Base-by-base conservation (phyloP, 805 yeast species). In the Cyberlindnera amylophila region DNA sequence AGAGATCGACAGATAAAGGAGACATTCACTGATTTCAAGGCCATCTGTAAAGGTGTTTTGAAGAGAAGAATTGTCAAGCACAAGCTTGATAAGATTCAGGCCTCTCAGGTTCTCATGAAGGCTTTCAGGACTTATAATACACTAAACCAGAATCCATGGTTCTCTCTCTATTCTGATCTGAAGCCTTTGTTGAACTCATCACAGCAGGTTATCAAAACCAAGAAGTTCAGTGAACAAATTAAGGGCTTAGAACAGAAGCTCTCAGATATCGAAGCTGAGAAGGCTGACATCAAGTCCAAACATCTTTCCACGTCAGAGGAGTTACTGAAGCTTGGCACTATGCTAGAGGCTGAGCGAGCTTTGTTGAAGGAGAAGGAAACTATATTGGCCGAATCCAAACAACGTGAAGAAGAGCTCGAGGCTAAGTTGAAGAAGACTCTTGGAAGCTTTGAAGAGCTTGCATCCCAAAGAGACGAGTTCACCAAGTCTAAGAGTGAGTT, bases 131-230 rank as follows among this genome's bases (percentile, higher is more conserved):
- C 70, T 0, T 78, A 81, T 45, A 70, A 73, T 44, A 63, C 67
- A 11, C 57, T 80, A 11, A 63, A 67, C 35, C 59, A 69, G 10
- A 81, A 80, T 57, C 84, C 85, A 15, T 93, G 99, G 99, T 85
- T 86, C 63, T 76, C 73, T 38, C 67, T 93, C 34, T 79, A 81
- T 46, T 68, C 79, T 16, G 75, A 77, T 41, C 66, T 91, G 52
- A 86, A 84, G 52, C 98, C 98, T 1, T 60, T 89, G 32, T 64
- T 89, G 12, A 78, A 70, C 46, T 86, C 81, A 34, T 74, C 82
- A 6, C 74, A 77, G 17, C 81, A 79, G 43, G 74, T 79, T 5
- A 64, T 75, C 32, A 82, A 79, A 55, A 69, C 79, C 4, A 77
- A 76, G 44, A 76, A 73, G 42, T 66, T 81, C 45, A 74, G 75